Base-by-base conservation (phyloP, 2,329 filamentous ascomycete species). In the Aureobasidium sp. region DNA sequence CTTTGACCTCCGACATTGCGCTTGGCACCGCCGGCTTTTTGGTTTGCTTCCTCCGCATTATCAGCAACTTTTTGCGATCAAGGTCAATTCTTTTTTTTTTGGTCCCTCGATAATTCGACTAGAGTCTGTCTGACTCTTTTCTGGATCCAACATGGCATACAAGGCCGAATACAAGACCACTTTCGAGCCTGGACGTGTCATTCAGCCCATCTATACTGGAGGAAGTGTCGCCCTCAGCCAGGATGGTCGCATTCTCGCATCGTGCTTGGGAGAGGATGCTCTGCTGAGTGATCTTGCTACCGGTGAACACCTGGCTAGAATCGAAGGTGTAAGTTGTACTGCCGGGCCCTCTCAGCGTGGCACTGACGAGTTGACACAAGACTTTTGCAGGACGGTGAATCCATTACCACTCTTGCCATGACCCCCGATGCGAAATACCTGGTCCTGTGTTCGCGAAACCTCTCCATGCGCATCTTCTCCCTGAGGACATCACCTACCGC, bases 171-270 rank as follows among this genome's bases (percentile, higher is more conserved):
- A 81, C 68, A 95, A 91, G 80, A 97, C 91, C 62, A 96, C 93
- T 3, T 99, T 97, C 74, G 90, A 95, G 71, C 84, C 88, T 62
- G 83, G 83, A 66, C 85, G 88, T 70, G 89, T 91, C 51, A 89
- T 99, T 61, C 89, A 91, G 68, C 94, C 94, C 25, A 93, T 97
- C 54, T 97, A 94, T 72, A 96, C 93, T 2, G 94, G 94, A 60
- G 94, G 94, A 47, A 88, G 89, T 66, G 86, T 96, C 63, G 86
- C 90, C 34, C 82, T 97, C 64, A 91, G 93, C 78, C 84, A 86
- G 73, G 85, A 85, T 76, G 91, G 91, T 57, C 84, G 85, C 68
- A 84, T 97, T 65, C 81, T 99, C 60, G 93, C 91, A 47, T 91
- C 91, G 29, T 91, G 89, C 39, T 78, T 97, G n/a, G 91, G 90